Evolutionary conservation across 192 early-diverging fungal genomes (phyloP), one percentile per base, ranked within the genome.

Genomic region (Coemansia sp.): DNA sequence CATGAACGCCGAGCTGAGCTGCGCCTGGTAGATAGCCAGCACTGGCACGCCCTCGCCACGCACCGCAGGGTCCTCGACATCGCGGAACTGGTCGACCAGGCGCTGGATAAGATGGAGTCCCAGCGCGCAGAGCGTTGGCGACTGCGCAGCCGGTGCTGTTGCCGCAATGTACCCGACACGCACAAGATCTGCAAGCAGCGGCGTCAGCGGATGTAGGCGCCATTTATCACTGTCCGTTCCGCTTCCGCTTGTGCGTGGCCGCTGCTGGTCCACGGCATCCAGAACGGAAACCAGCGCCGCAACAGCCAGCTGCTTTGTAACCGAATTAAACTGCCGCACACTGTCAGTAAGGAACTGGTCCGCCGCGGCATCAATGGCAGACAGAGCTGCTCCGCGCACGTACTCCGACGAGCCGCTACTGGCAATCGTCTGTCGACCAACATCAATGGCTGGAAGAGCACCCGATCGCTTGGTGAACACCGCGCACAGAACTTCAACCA

Each of bases 21-120:
- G 96, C 0, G 96, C 95, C 74, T 95, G 92, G 76, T 97, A 98
- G 62, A 98, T 94, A 63, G 90, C 91, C 57, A 99, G 83, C 0
- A 98, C 72, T 0, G 90, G 84, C 53, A 91, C 88, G 0, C 63
- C 56, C 5, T 72, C 70, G 45, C 89, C 95, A 14, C 89, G 90
- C 61, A 91, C 88, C 50, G 95, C 95, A 4, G 98, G 95, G 83
- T 99, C 98, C n/a, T 84, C 81, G 0, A 92, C 90, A 11, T 72
- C 61, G 13, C 87, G 65, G 76, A 93, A 98, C 76, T 85, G 79
- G 65, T 88, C 87, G 37, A 98, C 85, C 4, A 98, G 70, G 19
- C 90, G 89, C 64, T 91, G 86, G 43, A 99, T 74, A 19, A 99
- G 74, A 10, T 71, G 70, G 42, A 97, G 86, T 5, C 98, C 98